phyloP scores from a whole-genome alignment of 2,329 filamentous ascomycete species.

The Cercospora berteroae region DNA sequence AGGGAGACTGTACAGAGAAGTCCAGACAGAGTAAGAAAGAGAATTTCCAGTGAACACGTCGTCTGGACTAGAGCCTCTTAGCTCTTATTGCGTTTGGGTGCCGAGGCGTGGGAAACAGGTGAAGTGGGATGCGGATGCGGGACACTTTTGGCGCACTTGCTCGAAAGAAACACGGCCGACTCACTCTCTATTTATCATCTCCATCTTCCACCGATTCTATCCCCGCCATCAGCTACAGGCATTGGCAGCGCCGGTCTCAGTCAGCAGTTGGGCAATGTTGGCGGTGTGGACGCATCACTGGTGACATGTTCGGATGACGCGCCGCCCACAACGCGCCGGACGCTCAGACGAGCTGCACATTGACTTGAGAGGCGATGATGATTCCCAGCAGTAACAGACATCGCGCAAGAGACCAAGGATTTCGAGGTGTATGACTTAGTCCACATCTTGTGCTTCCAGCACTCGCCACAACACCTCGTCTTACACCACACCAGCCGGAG shows the following conservation, averaged over 20 bases:
- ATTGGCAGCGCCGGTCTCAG: neutral
- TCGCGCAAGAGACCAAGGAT: neutral
- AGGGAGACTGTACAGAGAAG: neutral
- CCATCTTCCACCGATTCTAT: neutral
- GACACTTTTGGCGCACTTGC: neutral
- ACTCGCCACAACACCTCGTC: neutral
- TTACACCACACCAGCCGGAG: neutral
- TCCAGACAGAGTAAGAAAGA: neutral
- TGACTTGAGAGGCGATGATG: neutral
- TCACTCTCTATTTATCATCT: neutral
- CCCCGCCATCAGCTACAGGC: neutral
- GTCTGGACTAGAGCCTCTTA: neutral
- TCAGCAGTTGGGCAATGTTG: neutral
- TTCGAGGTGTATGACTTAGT: neutral
- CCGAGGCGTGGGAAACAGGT: constrained; percentile 5
- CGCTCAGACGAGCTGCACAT: neutral
- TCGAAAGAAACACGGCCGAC: neutral
- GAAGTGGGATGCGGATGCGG: constrained; percentile 4
- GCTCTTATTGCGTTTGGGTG: neutral
- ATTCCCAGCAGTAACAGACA: neutral
- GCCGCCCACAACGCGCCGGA: neutral
- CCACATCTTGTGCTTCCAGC: neutral
- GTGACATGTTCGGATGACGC: neutral
- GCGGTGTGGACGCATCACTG: neutral
- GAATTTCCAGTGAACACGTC: constrained; percentile 3